A percentile compares a stretch with the other conserved stretches of the same genome.
Conservation (phyloP, 1,284 basidiomycete species). For the Austropuccinia psidii region DNA sequence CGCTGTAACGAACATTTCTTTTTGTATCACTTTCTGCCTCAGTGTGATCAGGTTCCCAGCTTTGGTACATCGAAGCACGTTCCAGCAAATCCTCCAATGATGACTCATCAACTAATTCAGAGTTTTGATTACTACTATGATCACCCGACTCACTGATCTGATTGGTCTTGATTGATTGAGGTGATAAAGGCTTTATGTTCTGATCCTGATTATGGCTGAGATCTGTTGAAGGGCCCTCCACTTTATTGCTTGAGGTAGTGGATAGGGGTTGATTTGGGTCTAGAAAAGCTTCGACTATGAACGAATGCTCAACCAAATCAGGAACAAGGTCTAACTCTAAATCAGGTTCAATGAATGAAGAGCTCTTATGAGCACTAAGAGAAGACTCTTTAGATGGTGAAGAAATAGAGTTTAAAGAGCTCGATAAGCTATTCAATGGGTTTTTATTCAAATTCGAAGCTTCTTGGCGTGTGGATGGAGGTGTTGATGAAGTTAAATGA, state of each 20-base stretch:
- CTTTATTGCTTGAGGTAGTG: not conserved
- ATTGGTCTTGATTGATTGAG: too few relatives aligned
- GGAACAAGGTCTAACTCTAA: conserved; percentile 27
- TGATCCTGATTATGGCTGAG: not conserved
- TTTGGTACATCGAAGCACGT: conserved; percentile 32
- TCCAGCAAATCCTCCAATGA: conserved; percentile 28
- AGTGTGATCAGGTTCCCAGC: conserved; percentile 15
- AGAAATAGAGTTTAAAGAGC: too few relatives aligned
- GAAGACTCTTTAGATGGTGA: too few relatives aligned
- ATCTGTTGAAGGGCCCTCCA: not conserved
- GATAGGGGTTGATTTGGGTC: not conserved
- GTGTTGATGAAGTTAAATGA: too few relatives aligned
- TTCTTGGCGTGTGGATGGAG: too few relatives aligned
- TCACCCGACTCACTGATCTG: not conserved
- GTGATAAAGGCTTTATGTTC: too few relatives aligned
- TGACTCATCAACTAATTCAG: not conserved
- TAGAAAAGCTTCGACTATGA: conserved; percentile 31
- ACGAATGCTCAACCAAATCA: conserved; percentile 30
- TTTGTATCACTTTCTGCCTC: not conserved
- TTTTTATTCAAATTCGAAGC: too few relatives aligned
- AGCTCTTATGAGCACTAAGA: not conserved
- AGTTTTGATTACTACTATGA: not conserved
- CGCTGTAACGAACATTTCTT: not conserved
- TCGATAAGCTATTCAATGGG: too few relatives aligned
- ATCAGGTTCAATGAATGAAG: not conserved